Evolutionary conservation across 176 grass and related monocot genomes (phyloP), one percentile per base, ranked within the genome.

Genomic region (Cenchrus fungigraminus): DNA sequence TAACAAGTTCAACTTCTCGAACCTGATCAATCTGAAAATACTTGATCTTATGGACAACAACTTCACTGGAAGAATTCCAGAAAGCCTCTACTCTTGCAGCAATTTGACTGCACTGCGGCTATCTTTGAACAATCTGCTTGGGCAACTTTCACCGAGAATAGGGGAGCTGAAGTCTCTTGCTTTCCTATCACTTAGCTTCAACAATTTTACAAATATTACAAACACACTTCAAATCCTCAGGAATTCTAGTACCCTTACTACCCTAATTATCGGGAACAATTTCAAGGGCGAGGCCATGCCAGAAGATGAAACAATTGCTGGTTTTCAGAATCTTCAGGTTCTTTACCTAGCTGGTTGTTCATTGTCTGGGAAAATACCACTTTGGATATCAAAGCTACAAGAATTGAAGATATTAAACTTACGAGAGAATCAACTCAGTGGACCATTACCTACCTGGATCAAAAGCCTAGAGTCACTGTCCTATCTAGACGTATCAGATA

Each of bases 361-460:
- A 0, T 58, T 89, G 0, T 46, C 1, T 4, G 87, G 76, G 6
- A 31, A 61, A 28, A 86, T 90, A 29, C 88, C 88, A 25, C 11
- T 6, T 49, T 90, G 88, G 83, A 7, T 90, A 77, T 61, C 43
- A 0, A 90, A 90, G 15, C 55, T 89, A 1, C 12, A 6, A 67
- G 68, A 19, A 1, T 14, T 89, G 19, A n/a, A 44, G 13, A 3
- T 89, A 0, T 17, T 89, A 5, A 0, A 19, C 1, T 69, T 89
- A 10, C 3, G 3, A 0, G 1, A 0, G 17, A 89, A 89, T 59
- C 17, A 9, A 51, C 68, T 89, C 49, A 74, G n/a, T 1, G 76
- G 87, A 67, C 6, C n/a, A 20, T 19, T 89, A 78, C 87, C 82
- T 14, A 1, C 1, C 3, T 85, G 87, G 82, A 75, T 89, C 11